Evolutionary conservation across 78 protist genomes (phyloP), one percentile per base, ranked within the genome.

Genomic region (Tieghemostelium lacteum): DNA sequence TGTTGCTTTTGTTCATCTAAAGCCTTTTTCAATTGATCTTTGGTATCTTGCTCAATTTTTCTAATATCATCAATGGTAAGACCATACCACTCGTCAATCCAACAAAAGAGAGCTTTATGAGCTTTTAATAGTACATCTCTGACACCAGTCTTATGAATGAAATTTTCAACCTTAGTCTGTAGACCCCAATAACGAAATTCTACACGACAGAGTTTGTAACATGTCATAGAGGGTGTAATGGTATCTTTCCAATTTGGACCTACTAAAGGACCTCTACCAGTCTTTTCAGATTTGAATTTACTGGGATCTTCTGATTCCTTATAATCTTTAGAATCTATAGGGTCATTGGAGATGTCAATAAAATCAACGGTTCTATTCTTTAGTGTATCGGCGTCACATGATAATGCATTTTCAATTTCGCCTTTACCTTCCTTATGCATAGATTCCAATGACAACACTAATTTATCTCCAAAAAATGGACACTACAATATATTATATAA

Each of bases 31-130:
- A 70, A 50, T 29, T 70, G 54, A 2, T 26, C 10, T 50, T 70
- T 70, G 4, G 76, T 70, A 49, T 93, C 42, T 2, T 29, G 94
- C 78, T 96, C 98, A 50, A 87, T 57, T 26, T 29, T 69, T 50
- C 97, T 77, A 55, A 96, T 88, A 55, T 96, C 96, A 22, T 49
- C 94, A 80, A 95, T 95, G 20, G 96, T 83, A 71, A 94, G 22
- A 22, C 95, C 95, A 40, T 54, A 50, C 95, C 95, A 96, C 55
- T 95, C 94, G 75, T 96, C 98, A 50, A 95, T 70, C 97, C 96
- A 95, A 86, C 97, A 95, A 80, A 94, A 88, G 17, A 76, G 42
- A 69, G 95, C 94, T 24, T 94, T 65, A 83, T 96, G 98, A 60
- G 80, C 78, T 36, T 86, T 60, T 54, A 63, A 70, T 50, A 70